These are phyloP conservation scores for Austropuccinia psidii DNA, from an alignment of 1,284 basidiomycete species.

Conservation along the genomic window DNA sequence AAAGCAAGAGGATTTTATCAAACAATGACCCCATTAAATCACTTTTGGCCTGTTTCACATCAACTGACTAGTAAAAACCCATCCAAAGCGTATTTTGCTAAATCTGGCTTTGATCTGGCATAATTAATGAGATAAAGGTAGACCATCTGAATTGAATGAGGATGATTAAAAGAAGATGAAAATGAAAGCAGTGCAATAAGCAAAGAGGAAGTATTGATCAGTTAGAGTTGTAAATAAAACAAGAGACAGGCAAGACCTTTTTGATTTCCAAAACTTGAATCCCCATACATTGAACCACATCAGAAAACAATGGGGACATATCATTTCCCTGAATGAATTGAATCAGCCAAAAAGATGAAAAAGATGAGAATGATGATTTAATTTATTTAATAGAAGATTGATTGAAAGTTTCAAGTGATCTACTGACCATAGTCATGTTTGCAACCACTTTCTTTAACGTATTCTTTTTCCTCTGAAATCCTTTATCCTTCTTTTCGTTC, in stretches of 20 bases:
- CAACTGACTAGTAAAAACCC: constrained; percentile 69
- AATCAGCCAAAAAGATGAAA: background rate
- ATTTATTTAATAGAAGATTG: background rate
- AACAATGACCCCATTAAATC: constrained; percentile 5
- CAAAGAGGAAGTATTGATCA: background rate
- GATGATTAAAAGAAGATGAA: constrained; percentile 24
- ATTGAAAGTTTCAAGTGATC: background rate
- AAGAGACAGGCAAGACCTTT: constrained; percentile 59
- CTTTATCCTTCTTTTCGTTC: constrained; percentile 47
- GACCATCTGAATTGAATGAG: constrained; percentile 58
- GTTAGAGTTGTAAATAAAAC: background rate
- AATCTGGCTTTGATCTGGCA: constrained; percentile 75
- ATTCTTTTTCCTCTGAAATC: constrained; percentile 44
- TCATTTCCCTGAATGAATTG: constrained; percentile 52
- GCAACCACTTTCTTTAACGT: constrained; percentile 48
- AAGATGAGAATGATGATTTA: background rate
- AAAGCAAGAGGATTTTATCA: background rate
- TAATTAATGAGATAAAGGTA: constrained; percentile 90
- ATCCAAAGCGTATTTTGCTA: constrained; percentile 76
- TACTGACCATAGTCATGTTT: constrained; percentile 45
- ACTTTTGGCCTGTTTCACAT: background rate
- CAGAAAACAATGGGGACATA: constrained; percentile 81
- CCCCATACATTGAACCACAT: constrained; percentile 78
- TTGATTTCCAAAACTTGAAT: constrained; percentile 92
- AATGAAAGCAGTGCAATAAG: constrained; percentile 32